A percentile compares a stretch with the other conserved stretches of the same genome.
Conservation (phyloP, 805 yeast genomes). For the Candida quercuum region DNA sequence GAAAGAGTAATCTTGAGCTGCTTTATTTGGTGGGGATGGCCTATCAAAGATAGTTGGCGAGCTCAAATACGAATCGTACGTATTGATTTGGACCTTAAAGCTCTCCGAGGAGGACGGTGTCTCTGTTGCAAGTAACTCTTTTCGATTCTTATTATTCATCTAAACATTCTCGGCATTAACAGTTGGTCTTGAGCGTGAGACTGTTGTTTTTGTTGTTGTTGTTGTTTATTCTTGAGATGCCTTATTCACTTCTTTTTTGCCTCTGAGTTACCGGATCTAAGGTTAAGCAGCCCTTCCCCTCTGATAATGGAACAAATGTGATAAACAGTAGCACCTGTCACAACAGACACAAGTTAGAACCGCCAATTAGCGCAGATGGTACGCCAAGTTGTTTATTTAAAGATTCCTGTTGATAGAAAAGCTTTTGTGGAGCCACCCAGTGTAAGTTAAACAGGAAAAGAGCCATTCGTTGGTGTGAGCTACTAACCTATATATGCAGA, state of each 20-base stretch:
- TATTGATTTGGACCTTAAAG: conserved; percentile 47
- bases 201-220: not conserved
- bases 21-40: conserved; percentile 19
- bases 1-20: conserved; percentile 20
- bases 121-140: not conserved
- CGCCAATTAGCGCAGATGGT: not conserved
- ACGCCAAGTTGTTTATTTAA: conserved; percentile 17
- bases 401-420: conserved; percentile 21
- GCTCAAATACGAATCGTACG: conserved; percentile 62
- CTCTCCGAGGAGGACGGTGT: not conserved
- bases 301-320: too few relatives aligned
- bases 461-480: too few relatives aligned
- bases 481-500: conserved; percentile 4
- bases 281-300: not conserved
- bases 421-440: conserved; percentile 20
- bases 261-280: not conserved
- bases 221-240: not conserved
- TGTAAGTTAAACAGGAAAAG: conserved; percentile 13
- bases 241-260: not conserved
- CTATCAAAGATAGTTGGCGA: conserved; percentile 51
- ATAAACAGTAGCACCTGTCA: not conserved
- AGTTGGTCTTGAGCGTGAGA: too few relatives aligned
- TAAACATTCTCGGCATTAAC: not conserved
- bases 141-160: conserved; percentile 3
- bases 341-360: too few relatives aligned